Conservation (phyloP, 805 yeast genomes). For the Barnettozyma pratensis region DNA sequence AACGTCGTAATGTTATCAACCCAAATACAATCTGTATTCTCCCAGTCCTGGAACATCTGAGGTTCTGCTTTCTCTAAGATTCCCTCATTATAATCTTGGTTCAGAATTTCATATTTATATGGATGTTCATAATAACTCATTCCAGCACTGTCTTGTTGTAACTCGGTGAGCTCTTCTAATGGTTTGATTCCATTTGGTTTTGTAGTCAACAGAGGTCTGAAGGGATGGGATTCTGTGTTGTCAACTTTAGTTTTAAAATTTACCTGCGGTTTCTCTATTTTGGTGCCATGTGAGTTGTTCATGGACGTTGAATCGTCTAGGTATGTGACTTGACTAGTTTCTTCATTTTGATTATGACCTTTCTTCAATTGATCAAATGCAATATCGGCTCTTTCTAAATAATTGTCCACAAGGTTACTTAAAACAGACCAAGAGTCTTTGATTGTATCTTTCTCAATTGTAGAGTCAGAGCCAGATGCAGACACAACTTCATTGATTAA, state of each 20-base stretch:
- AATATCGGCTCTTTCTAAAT: constrained; percentile 74
- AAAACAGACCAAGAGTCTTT: constrained; percentile 56
- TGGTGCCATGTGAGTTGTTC: constrained; percentile 15
- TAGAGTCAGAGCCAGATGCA: constrained; percentile 27
- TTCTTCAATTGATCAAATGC: constrained; percentile 45
- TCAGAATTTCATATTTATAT: constrained; percentile 66
- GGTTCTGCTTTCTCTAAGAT: constrained; percentile 45
- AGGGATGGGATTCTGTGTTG: constrained; percentile 66
- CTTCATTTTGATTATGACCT: constrained; percentile 6
- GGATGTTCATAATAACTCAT: constrained; percentile 76
- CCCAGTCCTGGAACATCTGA: constrained; percentile 57
- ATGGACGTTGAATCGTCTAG: constrained; percentile 40
- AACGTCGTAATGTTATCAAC: constrained; percentile 57
- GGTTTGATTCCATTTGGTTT: constrained; percentile 70
- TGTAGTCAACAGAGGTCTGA: constrained; percentile 61
- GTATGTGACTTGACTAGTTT: constrained; percentile 31
- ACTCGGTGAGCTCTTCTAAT: constrained; percentile 44
- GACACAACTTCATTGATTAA: constrained; percentile 42
- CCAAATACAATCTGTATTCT: constrained; percentile 58
- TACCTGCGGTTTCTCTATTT: constrained; percentile 63
- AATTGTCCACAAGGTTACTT: constrained; percentile 56
- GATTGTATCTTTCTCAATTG: constrained; percentile 36
- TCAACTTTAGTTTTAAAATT: constrained; percentile 55
- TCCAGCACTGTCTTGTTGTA: constrained; percentile 34
- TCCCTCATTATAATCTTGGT: constrained; percentile 60